phyloP scores from a whole-genome alignment of 768 basidiomycete genomes.

The Agaricus subrufescens region DNA sequence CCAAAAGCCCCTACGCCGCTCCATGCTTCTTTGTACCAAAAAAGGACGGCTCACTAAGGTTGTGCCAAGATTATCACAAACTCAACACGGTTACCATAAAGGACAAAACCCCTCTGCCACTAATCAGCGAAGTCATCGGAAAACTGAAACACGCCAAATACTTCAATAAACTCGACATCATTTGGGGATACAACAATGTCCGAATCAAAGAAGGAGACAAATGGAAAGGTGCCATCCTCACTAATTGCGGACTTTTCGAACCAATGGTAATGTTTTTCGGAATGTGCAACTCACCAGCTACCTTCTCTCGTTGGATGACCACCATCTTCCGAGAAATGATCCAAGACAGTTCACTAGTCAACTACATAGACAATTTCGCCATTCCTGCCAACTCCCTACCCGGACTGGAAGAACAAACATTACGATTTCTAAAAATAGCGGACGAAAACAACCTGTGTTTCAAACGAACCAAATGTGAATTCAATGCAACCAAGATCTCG shows the following conservation, averaged over 20 bases:
- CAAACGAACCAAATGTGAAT: no score
- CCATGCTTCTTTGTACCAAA: slow-evolving; percentile 19
- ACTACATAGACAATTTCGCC: not conserved
- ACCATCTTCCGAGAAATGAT: slow-evolving; percentile 8
- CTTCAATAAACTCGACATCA: slow-evolving; percentile 10
- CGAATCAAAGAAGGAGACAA: slow-evolving; percentile 36
- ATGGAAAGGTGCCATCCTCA: slow-evolving; percentile 28
- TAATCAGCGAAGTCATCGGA: no score
- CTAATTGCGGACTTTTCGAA: slow-evolving; percentile 30
- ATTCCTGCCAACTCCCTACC: no score
- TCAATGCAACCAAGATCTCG: no score
- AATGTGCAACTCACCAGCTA: not conserved
- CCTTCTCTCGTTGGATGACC: not conserved
- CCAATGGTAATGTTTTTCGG: slow-evolving; percentile 17
- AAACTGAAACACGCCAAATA: not conserved
- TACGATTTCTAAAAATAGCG: no score
- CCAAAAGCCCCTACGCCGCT: slow-evolving; percentile 15
- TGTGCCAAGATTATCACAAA: slow-evolving; percentile 24
- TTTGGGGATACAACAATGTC: slow-evolving; percentile 28
- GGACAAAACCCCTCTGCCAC: slow-evolving; percentile 28
- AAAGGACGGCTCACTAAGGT: slow-evolving; percentile 17
- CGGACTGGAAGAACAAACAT: no score
- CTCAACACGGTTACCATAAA: slow-evolving; percentile 29
- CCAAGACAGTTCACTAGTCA: not conserved
- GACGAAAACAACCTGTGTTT: slow-evolving; percentile 6